These are phyloP conservation scores for Noccaea caerulescens DNA, from an alignment of 345 rosid species.

Conservation along the genomic window DNA sequence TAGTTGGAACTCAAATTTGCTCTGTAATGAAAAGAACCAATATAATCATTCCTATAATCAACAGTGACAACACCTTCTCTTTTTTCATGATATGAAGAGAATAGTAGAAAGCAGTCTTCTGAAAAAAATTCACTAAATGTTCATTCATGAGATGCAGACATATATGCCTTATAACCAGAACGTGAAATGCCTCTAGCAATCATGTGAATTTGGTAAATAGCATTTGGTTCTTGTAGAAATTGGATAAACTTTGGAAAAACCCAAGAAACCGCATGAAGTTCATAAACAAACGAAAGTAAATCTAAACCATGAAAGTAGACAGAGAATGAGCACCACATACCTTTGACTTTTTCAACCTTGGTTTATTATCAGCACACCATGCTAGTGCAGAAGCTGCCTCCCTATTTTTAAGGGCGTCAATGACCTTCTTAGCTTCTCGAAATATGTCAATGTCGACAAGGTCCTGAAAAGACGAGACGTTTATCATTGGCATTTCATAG, in stretches of 20 bases:
- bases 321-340: conserved; percentile 42
- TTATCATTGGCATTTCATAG: conserved; percentile 21
- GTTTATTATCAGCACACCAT: conserved; percentile 93
- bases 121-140: background rate
- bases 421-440: conserved; percentile 82
- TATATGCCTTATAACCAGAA: background rate
- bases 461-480: conserved; percentile 56
- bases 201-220: background rate
- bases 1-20: conserved; percentile 90
- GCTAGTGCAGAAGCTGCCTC: conserved; percentile 84
- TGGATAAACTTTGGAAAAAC: background rate
- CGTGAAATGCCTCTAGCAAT: background rate
- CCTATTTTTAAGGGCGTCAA: conserved; percentile 80
- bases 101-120: background rate
- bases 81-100: conserved; percentile 1
- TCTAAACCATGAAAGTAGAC: conserved; percentile 11
- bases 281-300: conserved; percentile 12
- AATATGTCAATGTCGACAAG: conserved; percentile 94
- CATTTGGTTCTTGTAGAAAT: background rate
- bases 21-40: conserved; percentile 51
- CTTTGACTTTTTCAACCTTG: conserved; percentile 93
- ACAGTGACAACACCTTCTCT: conserved; percentile 1
- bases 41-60: background rate
- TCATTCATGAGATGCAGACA: conserved; percentile 10
- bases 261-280: background rate